These are phyloP conservation scores for Clathrospora elynae DNA, from an alignment of 2,329 filamentous ascomycete species.

Conservation along the genomic window DNA sequence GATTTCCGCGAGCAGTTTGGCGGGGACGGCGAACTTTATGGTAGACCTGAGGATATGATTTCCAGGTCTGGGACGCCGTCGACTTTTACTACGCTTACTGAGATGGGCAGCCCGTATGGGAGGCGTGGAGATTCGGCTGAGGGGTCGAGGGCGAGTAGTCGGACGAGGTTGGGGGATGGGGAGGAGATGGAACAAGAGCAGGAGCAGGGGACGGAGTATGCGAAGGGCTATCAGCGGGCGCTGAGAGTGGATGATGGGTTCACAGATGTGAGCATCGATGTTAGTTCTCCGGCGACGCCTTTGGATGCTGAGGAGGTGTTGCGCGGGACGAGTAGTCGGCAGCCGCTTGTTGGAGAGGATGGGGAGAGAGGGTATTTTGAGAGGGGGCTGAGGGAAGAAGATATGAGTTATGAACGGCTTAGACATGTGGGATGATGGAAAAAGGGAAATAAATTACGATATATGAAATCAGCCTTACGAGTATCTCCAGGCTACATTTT, in stretches of 20 bases:
- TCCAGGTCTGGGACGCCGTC: conserved; percentile 37
- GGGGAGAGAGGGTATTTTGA: conserved; percentile 17
- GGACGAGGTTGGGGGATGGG: conserved; percentile 23
- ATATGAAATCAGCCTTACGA: neutral
- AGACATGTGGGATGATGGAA: conserved; percentile 12
- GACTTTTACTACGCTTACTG: conserved; percentile 37
- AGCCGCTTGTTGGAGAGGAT: conserved; percentile 22
- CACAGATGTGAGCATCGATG: conserved; percentile 26
- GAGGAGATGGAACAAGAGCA: conserved; percentile 24
- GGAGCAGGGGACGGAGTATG: conserved; percentile 35
- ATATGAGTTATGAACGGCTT: conserved; percentile 27
- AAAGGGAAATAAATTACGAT: neutral
- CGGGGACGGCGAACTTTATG: conserved; percentile 65
- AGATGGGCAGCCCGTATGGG: conserved; percentile 23
- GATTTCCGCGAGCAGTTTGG: conserved; percentile 88
- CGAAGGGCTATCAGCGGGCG: conserved; percentile 33
- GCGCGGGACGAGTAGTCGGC: conserved; percentile 18
- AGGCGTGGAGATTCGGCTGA: conserved; percentile 13
- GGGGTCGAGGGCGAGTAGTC: conserved; percentile 28
- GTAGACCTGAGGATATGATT: conserved; percentile 63
- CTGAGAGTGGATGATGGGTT: conserved; percentile 20
- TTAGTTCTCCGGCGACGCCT: conserved; percentile 30
- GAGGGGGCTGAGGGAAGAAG: conserved; percentile 10
- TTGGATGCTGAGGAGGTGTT: conserved; percentile 31
- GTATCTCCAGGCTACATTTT: neutral